Conservation (phyloP, 2,329 filamentous ascomycete species). For the Paecilomyces niveus region DNA sequence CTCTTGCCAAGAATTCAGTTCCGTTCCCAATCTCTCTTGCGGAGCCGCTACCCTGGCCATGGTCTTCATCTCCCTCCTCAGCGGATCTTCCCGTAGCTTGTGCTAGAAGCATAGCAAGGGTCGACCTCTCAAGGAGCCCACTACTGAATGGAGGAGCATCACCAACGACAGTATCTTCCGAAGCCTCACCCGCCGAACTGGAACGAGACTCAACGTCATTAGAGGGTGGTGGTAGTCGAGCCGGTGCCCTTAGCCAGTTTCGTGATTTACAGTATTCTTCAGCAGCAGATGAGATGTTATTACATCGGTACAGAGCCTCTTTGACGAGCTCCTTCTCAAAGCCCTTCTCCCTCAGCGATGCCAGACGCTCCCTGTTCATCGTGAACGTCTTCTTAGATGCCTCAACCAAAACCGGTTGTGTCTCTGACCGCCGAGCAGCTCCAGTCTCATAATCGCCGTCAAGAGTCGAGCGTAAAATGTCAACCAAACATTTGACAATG, state of each 20-base stretch:
- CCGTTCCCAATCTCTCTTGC: conserved; percentile 25
- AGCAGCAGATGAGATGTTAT: conserved; percentile 55
- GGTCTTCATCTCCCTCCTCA: conserved; percentile 16
- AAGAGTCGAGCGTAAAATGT: conserved; percentile 73
- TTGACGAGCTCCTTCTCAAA: conserved; percentile 57
- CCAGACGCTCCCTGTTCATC: conserved; percentile 43
- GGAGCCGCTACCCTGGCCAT: conserved; percentile 14
- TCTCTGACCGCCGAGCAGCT: conserved; percentile 57
- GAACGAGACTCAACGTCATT: conserved; percentile 43
- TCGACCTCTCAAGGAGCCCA: conserved; percentile 20
- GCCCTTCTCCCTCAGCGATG: conserved; percentile 38
- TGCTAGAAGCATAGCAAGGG: conserved; percentile 28
- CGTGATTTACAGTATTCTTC: conserved; percentile 70
- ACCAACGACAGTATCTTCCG: conserved; percentile 19
- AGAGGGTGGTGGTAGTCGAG: conserved; percentile 60
- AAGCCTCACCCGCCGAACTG: conserved; percentile 18
- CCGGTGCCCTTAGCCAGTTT: conserved; percentile 49
- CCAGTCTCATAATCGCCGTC: conserved; percentile 67
- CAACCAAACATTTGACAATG: conserved; percentile 71
- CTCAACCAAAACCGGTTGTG: conserved; percentile 42
- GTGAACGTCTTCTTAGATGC: conserved; percentile 46
- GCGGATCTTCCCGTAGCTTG: conserved; percentile 19
- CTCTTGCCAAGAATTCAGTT: conserved; percentile 34
- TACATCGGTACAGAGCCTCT: conserved; percentile 78
- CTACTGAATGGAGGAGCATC: conserved; percentile 20